Evolutionary conservation across 2,329 filamentous ascomycete genomes (phyloP).

Genomic region (Chalara sp.): DNA sequence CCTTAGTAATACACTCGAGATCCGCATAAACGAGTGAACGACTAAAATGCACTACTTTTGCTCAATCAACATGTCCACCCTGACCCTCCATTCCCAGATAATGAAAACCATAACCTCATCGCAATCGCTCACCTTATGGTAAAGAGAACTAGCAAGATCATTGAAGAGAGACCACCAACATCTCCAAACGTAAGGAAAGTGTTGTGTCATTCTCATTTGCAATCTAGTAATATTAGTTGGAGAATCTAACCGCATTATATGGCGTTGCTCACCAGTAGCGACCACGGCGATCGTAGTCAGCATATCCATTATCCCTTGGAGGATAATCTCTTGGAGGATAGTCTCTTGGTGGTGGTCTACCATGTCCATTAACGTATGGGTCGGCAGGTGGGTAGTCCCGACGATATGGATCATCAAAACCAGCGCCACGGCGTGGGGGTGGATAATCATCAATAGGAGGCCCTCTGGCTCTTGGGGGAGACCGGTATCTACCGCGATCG

Average conservation of each 20-base stretch:
- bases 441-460: slow-evolving; percentile 73
- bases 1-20: no score
- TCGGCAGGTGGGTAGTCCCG: slow-evolving; percentile 55
- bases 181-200: no score
- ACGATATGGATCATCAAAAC: slow-evolving; percentile 74
- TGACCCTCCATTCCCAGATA: no score
- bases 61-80: no score
- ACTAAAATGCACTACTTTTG: no score
- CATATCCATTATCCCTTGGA: slow-evolving; percentile 11
- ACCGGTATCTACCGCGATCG: slow-evolving; percentile 67
- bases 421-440: slow-evolving; percentile 50
- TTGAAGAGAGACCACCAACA: no score
- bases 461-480: slow-evolving; percentile 62
- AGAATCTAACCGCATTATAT: neutral
- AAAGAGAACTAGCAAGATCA: no score
- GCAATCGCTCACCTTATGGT: no score
- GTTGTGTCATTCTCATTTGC: no score
- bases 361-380: slow-evolving; percentile 50
- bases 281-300: slow-evolving; percentile 24
- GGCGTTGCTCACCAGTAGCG: slow-evolving; percentile 24
- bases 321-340: slow-evolving; percentile 26
- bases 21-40: no score
- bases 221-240: neutral
- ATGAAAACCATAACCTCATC: no score
- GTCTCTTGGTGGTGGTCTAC: slow-evolving; percentile 30